Base-by-base conservation (phyloP, 2,329 filamentous ascomycete genomes). In the Alternaria sp. region DNA sequence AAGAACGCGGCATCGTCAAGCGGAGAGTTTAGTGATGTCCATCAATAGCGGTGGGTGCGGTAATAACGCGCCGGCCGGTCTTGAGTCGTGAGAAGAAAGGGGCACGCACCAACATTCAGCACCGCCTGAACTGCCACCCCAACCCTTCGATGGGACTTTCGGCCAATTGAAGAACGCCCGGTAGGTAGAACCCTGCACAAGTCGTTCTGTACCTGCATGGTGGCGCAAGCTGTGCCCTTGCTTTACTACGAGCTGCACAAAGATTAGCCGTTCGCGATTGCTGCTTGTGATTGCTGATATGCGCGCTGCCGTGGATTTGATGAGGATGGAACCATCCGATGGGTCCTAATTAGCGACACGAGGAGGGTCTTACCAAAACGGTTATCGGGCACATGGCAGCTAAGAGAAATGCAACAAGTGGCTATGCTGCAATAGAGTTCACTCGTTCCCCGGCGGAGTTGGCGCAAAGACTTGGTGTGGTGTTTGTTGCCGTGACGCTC, bases 141-240 rank as follows among this genome's bases (percentile, higher is more conserved):
- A 61, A 59, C 62, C 56, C 65, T 55, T 58, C 51, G 61, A 68
- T 68, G 70, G 50, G 61, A 46, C 30, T 33, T 51, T 60, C 54
- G 60, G 58, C 69, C 70, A 74, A 70, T 70, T 55, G 63, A 63
- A 46, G 44, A 60, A 50, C 44, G 65, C 54, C 50, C 55, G 18
- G 50, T 61, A 65, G 60, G 50, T 30, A 51, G 30, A 21, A 33
- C 60, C 59, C 37, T 47, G 64, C 61, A 59, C 58, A 55, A 58
- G 58, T 66, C 67, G 49, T 63, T 62, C 51, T 64, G 71, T 73
- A 71, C 71, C 71, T 73, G 70, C 71, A 69, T 73, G 44, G 51
- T 58, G 56, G 55, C 60, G 37, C 26, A 55, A 57, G 63, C 65
- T 60, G 63, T 46, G 46, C 61, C 63, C 66, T 68, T 63, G 65